These are phyloP conservation scores for Solanum dulcamara DNA, from an alignment of 257 asterid genomes.

Conservation along the genomic window DNA sequence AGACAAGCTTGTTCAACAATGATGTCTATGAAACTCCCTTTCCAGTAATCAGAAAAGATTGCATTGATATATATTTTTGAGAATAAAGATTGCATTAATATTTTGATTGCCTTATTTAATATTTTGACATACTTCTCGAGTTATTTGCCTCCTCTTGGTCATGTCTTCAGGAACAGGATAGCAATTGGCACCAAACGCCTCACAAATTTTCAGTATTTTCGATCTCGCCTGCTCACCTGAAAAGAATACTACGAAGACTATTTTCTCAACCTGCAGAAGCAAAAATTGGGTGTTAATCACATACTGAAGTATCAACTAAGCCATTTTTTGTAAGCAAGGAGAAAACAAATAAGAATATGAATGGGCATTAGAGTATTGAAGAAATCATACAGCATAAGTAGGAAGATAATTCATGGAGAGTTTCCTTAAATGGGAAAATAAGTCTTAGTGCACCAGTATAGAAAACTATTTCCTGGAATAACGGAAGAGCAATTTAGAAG, in stretches of 20 bases:
- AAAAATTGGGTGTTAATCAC: conserved; percentile 9
- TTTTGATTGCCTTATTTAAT: no score
- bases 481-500: neutral
- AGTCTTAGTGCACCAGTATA: neutral
- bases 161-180: conserved; percentile 91
- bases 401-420: neutral
- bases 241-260: conserved; percentile 88
- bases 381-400: neutral
- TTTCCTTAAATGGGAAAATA: neutral
- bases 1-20: neutral
- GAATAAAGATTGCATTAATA: no score
- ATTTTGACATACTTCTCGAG: conserved; percentile 59
- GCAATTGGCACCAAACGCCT: conserved; percentile 95
- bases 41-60: conserved; percentile 11
- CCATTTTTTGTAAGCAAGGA: conserved; percentile 4
- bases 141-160: conserved; percentile 72
- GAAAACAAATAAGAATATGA: neutral
- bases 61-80: no score
- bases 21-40: neutral
- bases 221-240: conserved; percentile 97
- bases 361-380: neutral
- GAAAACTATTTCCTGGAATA: neutral
- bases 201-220: conserved; percentile 89
- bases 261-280: conserved; percentile 83
- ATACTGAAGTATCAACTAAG: neutral